Evolutionary conservation across 805 yeast species (phyloP).

Genomic region (Myxozyma neotropica): DNA sequence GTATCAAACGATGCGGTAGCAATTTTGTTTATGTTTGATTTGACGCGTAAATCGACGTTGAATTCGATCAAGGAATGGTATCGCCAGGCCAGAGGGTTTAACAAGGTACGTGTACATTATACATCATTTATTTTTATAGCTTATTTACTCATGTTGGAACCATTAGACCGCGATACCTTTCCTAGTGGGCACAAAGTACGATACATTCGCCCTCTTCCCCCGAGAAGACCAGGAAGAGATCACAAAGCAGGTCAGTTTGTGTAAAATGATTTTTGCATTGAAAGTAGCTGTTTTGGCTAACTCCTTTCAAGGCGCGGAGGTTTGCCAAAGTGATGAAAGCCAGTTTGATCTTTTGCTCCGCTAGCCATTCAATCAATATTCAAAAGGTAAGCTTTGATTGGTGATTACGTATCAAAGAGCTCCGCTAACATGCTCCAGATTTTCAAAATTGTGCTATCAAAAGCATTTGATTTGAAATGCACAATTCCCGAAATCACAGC

Average conservation of each 20-base stretch:
- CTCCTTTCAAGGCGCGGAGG: slow-evolving; percentile 62
- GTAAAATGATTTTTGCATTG: too few relatives aligned
- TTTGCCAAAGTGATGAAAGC: slow-evolving; percentile 91
- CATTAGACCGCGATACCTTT: slow-evolving; percentile 84
- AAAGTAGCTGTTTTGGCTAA: too few relatives aligned
- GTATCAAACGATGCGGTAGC: slow-evolving; percentile 93
- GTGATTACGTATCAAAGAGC: too few relatives aligned
- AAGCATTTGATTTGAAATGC: slow-evolving; percentile 82
- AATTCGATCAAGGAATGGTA: slow-evolving; percentile 95
- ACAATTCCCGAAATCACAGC: slow-evolving; percentile 81
- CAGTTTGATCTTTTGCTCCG: slow-evolving; percentile 80
- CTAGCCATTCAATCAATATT: slow-evolving; percentile 87
- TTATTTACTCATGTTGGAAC: too few relatives aligned
- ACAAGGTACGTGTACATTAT: too few relatives aligned
- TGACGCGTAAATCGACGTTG: slow-evolving; percentile 81
- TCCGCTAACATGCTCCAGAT: slow-evolving; percentile 45
- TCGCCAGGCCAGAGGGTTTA: slow-evolving; percentile 84
- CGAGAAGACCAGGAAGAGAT: slow-evolving; percentile 81
- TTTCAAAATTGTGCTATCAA: slow-evolving; percentile 85
- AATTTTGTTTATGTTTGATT: slow-evolving; percentile 83
- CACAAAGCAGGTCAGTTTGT: slow-evolving; percentile 54
- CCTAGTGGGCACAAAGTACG: slow-evolving; percentile 91
- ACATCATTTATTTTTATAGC: too few relatives aligned
- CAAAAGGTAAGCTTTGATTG: too few relatives aligned
- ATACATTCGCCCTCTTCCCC: slow-evolving; percentile 76